A percentile compares a stretch with the other conserved stretches of the same genome.
These are phyloP conservation scores for Suillus variegatus DNA, from an alignment of 768 basidiomycete genomes.

Conservation along the genomic window DNA sequence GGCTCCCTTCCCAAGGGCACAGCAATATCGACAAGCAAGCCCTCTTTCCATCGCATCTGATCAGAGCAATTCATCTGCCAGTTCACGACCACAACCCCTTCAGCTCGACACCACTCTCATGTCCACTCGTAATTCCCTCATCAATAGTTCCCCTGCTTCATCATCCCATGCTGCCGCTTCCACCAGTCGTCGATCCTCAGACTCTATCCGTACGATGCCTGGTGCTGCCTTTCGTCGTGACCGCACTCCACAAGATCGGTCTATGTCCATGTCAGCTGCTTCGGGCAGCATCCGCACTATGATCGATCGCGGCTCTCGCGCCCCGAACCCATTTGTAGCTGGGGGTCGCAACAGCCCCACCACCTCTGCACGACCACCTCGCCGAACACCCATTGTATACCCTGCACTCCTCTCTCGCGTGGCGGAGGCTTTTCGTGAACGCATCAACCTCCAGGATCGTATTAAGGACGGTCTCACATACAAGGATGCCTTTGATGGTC, in stretches of 20 bases:
- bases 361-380: slow-evolving; percentile 35
- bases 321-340: slow-evolving; percentile 39
- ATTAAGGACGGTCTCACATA: slow-evolving; percentile 96
- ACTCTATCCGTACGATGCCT: slow-evolving; percentile 66
- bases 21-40: slow-evolving; percentile 33
- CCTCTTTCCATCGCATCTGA: slow-evolving; percentile 43
- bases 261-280: slow-evolving; percentile 77
- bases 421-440: slow-evolving; percentile 88
- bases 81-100: slow-evolving; percentile 48
- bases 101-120: slow-evolving; percentile 58
- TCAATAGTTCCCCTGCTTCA: slow-evolving; percentile 46
- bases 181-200: slow-evolving; percentile 61
- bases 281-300: slow-evolving; percentile 50
- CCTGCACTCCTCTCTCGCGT: slow-evolving; percentile 96
- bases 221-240: slow-evolving; percentile 56
- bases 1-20: slow-evolving; percentile 27
- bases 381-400: slow-evolving; percentile 78
- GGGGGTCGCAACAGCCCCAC: slow-evolving; percentile 37
- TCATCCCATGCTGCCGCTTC: slow-evolving; percentile 30
- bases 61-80: slow-evolving; percentile 29
- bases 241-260: slow-evolving; percentile 63
- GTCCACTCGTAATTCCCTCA: slow-evolving; percentile 44
- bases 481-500: slow-evolving; percentile 94
- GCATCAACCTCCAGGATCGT: slow-evolving; percentile 74
- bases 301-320: slow-evolving; percentile 38